Evolutionary conservation across 208 protist species (phyloP).

Genomic region (Trypanosoma vivax): DNA sequence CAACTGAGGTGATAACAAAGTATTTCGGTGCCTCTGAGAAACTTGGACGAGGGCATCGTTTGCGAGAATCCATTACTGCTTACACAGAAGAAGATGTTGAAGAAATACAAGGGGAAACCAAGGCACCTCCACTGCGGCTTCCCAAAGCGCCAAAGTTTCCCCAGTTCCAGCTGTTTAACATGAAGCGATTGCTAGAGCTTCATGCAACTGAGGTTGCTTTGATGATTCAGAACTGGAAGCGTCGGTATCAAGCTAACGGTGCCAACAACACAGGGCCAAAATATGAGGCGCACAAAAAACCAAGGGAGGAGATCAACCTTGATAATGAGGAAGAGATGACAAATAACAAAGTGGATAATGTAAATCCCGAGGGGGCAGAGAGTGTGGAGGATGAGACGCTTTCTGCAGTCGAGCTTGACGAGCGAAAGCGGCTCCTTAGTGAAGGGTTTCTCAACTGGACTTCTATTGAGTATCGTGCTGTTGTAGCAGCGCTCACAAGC

Average conservation of each 20-base stretch:
- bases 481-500: slow-evolving; percentile 40
- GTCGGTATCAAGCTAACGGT: slow-evolving; percentile 31
- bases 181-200: slow-evolving; percentile 69
- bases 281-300: slow-evolving; percentile 1
- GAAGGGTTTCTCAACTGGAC: slow-evolving; percentile 78
- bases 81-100: slow-evolving; percentile 69
- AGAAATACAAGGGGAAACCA: slow-evolving; percentile 37
- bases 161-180: slow-evolving; percentile 78
- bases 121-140: slow-evolving; percentile 60
- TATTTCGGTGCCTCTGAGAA: slow-evolving; percentile 62
- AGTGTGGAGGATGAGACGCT: slow-evolving; percentile 48
- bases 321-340: slow-evolving; percentile 7
- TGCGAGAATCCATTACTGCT: slow-evolving; percentile 47
- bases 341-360: background rate
- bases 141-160: slow-evolving; percentile 62
- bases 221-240: slow-evolving; percentile 76
- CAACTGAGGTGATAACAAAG: slow-evolving; percentile 73
- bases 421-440: slow-evolving; percentile 64
- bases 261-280: slow-evolving; percentile 6
- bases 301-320: slow-evolving; percentile 8
- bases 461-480: slow-evolving; percentile 49
- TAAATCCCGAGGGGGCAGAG: slow-evolving; percentile 14
- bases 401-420: slow-evolving; percentile 66
- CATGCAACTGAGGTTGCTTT: slow-evolving; percentile 75
- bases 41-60: slow-evolving; percentile 79